Evolutionary conservation across 2,329 filamentous ascomycete genomes (phyloP).

Genomic region (Neonectria faginata): DNA sequence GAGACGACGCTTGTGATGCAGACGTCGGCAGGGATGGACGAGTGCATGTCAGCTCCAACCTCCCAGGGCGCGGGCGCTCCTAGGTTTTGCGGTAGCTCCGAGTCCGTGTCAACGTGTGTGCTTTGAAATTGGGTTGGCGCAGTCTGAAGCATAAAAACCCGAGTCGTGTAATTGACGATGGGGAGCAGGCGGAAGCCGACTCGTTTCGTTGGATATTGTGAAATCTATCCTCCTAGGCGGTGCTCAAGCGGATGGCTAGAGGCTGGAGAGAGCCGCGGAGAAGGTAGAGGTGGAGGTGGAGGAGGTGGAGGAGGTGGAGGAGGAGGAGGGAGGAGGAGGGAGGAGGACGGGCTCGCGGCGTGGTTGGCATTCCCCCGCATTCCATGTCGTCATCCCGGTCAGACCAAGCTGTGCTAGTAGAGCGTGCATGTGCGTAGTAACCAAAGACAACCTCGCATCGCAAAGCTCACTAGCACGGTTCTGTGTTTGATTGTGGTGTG

Average conservation of each 20-base stretch:
- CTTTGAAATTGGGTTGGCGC: neutral
- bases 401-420: constrained; percentile 39
- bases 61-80: neutral
- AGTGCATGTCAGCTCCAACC: constrained; percentile 7
- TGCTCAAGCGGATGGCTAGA: constrained; percentile 8
- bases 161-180: neutral
- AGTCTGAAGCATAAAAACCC: neutral
- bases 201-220: no score
- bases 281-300: constrained; percentile 4
- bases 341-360: constrained; percentile 31
- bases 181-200: neutral
- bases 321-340: constrained; percentile 15
- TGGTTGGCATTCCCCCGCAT: constrained; percentile 48
- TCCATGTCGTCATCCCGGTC: constrained; percentile 51
- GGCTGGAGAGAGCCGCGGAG: constrained; percentile 2
- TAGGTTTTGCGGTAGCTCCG: neutral
- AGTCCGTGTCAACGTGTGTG: neutral
- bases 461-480: constrained; percentile 24
- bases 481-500: constrained; percentile 1
- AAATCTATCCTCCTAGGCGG: neutral
- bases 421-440: constrained; percentile 34
- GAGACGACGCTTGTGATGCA: constrained; percentile 21
- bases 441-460: constrained; percentile 37
- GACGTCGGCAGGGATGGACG: constrained; percentile 11
- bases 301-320: constrained; percentile 13